Conservation (phyloP, 805 yeast species). For the Wickerhamomyces hampshirensis region DNA sequence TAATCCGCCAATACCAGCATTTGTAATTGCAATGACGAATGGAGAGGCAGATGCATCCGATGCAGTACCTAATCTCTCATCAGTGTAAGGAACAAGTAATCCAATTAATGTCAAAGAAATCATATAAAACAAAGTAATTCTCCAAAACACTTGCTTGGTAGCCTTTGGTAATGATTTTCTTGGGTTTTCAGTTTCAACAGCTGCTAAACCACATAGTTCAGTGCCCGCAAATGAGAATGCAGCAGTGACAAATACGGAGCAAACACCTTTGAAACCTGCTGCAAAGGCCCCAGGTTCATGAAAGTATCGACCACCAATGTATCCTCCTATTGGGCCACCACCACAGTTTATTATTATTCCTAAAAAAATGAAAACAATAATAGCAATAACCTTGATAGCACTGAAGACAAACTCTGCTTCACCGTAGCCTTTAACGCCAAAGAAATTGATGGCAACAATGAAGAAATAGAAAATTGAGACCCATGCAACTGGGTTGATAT, state of each 20-base stretch:
- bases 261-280: constrained; percentile 44
- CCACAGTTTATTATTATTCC: constrained; percentile 57
- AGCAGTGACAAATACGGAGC: constrained; percentile 57
- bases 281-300: constrained; percentile 62
- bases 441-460: constrained; percentile 41
- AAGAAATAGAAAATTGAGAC: constrained; percentile 44
- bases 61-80: constrained; percentile 42
- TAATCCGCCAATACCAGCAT: constrained; percentile 55
- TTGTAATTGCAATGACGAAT: constrained; percentile 64
- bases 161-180: constrained; percentile 42
- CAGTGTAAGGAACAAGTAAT: constrained; percentile 65
- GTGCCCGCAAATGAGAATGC: constrained; percentile 70
- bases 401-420: constrained; percentile 51
- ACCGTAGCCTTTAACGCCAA: constrained; percentile 52
- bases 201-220: constrained; percentile 50
- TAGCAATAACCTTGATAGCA: constrained; percentile 66
- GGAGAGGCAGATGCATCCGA: constrained; percentile 72
- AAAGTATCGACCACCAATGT: constrained; percentile 42
- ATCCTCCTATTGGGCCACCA: constrained; percentile 48
- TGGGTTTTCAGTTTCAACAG: constrained; percentile 44
- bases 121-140: constrained; percentile 68
- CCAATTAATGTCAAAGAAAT: constrained; percentile 52
- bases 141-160: constrained; percentile 61
- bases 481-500: constrained; percentile 41
- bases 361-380: constrained; percentile 55